These are phyloP conservation scores for Vigna mungo DNA, from an alignment of 306 rosid genomes.

Conservation along the genomic window DNA sequence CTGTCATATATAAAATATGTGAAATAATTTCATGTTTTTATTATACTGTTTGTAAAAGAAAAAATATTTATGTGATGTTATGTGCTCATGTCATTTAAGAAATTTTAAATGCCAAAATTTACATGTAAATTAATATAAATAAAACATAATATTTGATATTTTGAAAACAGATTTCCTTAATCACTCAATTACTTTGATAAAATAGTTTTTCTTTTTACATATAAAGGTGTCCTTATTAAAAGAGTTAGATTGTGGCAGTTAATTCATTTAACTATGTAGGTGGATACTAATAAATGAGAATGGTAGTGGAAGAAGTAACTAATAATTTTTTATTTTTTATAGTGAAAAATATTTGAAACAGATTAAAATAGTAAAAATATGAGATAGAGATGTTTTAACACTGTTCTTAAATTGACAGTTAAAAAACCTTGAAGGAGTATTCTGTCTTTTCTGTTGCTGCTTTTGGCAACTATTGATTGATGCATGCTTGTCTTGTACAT, in stretches of 20 bases:
- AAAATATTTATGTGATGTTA: too few relatives aligned
- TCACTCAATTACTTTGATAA: neutral
- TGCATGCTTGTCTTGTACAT: slow-evolving; percentile 10
- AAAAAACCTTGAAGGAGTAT: neutral
- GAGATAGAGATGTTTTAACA: neutral
- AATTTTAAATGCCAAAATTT: too few relatives aligned
- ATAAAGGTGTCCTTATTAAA: neutral
- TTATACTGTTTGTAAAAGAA: too few relatives aligned
- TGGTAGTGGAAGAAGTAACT: neutral
- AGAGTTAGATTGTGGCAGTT: neutral
- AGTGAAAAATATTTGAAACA: neutral
- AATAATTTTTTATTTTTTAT: neutral
- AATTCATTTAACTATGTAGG: slow-evolving; percentile 1
- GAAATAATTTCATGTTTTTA: too few relatives aligned
- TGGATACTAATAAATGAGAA: neutral
- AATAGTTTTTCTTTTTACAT: neutral
- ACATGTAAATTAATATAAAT: too few relatives aligned
- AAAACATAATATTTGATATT: too few relatives aligned
- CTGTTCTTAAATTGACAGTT: neutral
- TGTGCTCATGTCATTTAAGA: neutral
- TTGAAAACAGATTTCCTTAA: neutral
- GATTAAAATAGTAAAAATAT: neutral
- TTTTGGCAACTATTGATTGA: neutral
- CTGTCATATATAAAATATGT: too few relatives aligned
- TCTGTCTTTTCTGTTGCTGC: slow-evolving; percentile 1